Evolutionary conservation across 2,329 filamentous ascomycete genomes (phyloP), one percentile per base, ranked within the genome.

Genomic region (Aspergillus viridinutans): DNA sequence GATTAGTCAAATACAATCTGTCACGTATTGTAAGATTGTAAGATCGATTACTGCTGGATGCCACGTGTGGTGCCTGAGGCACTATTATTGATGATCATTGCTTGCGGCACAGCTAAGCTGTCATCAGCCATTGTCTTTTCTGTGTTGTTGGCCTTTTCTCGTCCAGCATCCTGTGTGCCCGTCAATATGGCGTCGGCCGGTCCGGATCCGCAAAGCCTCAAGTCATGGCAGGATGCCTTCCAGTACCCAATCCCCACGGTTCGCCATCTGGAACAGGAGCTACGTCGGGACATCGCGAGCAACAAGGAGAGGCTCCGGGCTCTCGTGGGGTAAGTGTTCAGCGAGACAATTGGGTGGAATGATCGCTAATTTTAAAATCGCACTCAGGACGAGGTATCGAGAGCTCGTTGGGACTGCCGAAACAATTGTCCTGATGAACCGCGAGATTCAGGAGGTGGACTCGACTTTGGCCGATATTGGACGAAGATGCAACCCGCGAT

Each of bases 351-450:
- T 14, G 5, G 35, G 6, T 25, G 4, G 14, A 25, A 52, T 26
- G 23, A 45, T 29, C 1, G 43, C 58, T 61, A 50, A 63, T 57
- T 49, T 54, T 49, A 54, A 50, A 50, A 58, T 43, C 49, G 53
- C 49, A 23, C 53, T 9, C 64, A 86, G 84, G 21, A 79, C 83
- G 65, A 84, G 85, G 68, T 97, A 97, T 75, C 89, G 93, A 64
- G 90, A 94, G 67, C 85, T 97, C 8, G 85, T 97, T 26, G 90
- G 90, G 53, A 97, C 93, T 0, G 93, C 93, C 54, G 92, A 97
- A 75, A 87, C 87, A n/a, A 97, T 97, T 64, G 89, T 97, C 54
- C 83, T 87, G 59, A 96, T 97, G 90, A 89, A 90, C 64, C 76
- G 75, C 42, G 86, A 93, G 69, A 93, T 94, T 76, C 83, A 87